Evolutionary conservation across 352 stramenopile species (phyloP).

Genomic region (Globisporangium paddicum): DNA sequence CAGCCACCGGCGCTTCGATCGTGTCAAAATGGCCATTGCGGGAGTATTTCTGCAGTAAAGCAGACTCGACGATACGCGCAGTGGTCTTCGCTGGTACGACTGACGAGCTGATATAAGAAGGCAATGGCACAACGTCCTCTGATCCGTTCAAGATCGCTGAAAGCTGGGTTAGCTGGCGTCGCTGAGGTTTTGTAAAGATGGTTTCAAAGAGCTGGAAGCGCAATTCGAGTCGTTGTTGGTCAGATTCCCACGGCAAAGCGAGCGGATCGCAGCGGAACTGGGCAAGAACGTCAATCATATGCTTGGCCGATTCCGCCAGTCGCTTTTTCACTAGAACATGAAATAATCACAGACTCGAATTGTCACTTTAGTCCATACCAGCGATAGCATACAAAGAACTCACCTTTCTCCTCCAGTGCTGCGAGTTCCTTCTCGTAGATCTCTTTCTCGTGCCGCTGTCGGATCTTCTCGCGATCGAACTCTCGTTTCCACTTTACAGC

Average conservation of each 20-base stretch:
- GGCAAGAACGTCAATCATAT: constrained; percentile 63
- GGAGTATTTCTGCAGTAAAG: constrained; percentile 73
- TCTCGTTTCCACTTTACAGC: constrained; percentile 55
- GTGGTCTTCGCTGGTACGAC: constrained; percentile 36
- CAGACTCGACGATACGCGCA: constrained; percentile 43
- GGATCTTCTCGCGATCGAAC: constrained; percentile 60
- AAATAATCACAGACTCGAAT: neutral
- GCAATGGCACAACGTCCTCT: neutral
- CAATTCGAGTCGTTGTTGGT: constrained; percentile 40
- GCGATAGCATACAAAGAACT: neutral
- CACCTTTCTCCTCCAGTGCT: constrained; percentile 65
- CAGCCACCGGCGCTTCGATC: constrained; percentile 33
- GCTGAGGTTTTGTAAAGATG: constrained; percentile 57
- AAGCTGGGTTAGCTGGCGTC: constrained; percentile 19
- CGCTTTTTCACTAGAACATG: constrained; percentile 48
- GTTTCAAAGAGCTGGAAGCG: constrained; percentile 49
- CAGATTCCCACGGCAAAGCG: constrained; percentile 50
- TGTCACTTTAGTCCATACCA: neutral
- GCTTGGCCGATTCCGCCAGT: constrained; percentile 63
- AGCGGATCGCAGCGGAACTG: constrained; percentile 48
- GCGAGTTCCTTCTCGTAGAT: constrained; percentile 64
- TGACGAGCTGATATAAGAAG: neutral
- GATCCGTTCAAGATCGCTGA: constrained; percentile 8
- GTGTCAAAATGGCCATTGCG: constrained; percentile 76
- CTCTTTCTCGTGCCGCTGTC: constrained; percentile 55